phyloP scores from a whole-genome alignment of 768 basidiomycete genomes.

The Filobasidium wieringae region DNA sequence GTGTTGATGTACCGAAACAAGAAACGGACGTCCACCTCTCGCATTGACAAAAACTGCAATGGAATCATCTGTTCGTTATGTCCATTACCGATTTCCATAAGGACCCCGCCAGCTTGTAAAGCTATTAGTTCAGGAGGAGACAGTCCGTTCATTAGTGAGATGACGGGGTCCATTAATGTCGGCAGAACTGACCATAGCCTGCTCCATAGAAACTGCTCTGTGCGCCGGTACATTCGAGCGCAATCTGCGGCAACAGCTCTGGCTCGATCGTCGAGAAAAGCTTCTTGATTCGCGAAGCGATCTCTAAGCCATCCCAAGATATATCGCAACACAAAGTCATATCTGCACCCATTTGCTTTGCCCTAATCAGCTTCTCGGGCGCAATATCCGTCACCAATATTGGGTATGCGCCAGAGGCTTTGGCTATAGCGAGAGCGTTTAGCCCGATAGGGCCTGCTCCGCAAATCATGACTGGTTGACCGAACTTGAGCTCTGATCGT shows the following conservation, averaged over 20 bases:
- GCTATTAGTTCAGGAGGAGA: slow-evolving; percentile 2
- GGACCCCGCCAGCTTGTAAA: slow-evolving; percentile 21
- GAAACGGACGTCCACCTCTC: slow-evolving; percentile 22
- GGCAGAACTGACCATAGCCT: slow-evolving; percentile 8
- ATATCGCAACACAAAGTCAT: slow-evolving; percentile 18
- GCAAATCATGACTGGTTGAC: slow-evolving; percentile 21
- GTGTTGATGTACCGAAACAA: slow-evolving; percentile 23
- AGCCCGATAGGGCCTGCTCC: slow-evolving; percentile 28
- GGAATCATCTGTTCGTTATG: slow-evolving; percentile 20
- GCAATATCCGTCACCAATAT: slow-evolving; percentile 24
- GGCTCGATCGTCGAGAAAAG: slow-evolving; percentile 12
- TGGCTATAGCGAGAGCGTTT: slow-evolving; percentile 19
- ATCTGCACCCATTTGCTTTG: slow-evolving; percentile 15
- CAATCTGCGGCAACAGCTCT: slow-evolving; percentile 19
- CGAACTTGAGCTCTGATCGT: slow-evolving; percentile 19
- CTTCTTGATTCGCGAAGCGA: slow-evolving; percentile 16
- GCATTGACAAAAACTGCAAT: slow-evolving; percentile 21
- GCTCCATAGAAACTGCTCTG: slow-evolving; percentile 19
- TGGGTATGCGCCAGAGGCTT: slow-evolving; percentile 21
- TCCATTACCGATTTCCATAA: slow-evolving; percentile 23
- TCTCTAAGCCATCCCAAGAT: slow-evolving; percentile 18
- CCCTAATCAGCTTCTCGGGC: slow-evolving; percentile 18
- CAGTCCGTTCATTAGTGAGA: neutral
- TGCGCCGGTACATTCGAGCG: slow-evolving; percentile 25
- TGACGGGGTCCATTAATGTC: slow-evolving; percentile 7